Base-by-base conservation (phyloP, 371 early-diverging fungal genomes). In the Conidiobolus incongruus region DNA sequence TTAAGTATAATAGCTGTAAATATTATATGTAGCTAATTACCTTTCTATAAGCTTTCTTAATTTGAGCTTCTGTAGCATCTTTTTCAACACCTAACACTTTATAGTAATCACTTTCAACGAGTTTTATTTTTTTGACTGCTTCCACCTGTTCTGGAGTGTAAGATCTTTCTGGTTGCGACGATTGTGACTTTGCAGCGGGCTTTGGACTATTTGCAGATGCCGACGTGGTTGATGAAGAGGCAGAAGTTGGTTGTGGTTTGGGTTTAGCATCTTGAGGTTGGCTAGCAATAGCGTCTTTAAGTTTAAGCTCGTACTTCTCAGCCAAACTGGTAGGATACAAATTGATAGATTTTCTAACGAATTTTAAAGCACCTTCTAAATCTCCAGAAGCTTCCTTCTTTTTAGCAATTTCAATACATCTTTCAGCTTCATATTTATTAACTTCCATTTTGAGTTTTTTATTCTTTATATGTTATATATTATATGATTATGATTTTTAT, bases 31-130 rank as follows among this genome's bases (percentile, higher is more conserved):
- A 17, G 19, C 11, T 8, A 28, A n/a, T 15, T 61, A 85, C 83
- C 72, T 88, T 92, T 53, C 90, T 69, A 60, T 93, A 99, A 15
- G 98, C 85, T 56, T 86, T 89, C 58, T 92, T 94, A 47, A 99
- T 83, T 44, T 96, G 86, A 5, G 55, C 59, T 12, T 89, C 88
- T 1, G 73, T 62, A 29, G 88, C 88, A 11, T 59, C 54, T 59
- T 81, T 86, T 11, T 68, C 65, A 22, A 97, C 54, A 0, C 81
- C 81, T n/a, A 99, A 62, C 11, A 96, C 70, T 21, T 70, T 75
- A 53, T 94, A 96, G 50, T 81, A 82, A 55, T 94, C 86, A 39
- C 62, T 62, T 6, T 77, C 75, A 19, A 79, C 74, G 1, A 64
- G 56, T 38, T 75, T 61, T 28, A 90, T 79, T 29, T 58, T 52